Base-by-base conservation (phyloP, 495 filamentous ascomycete species). In the Aspergillus asperescens region DNA sequence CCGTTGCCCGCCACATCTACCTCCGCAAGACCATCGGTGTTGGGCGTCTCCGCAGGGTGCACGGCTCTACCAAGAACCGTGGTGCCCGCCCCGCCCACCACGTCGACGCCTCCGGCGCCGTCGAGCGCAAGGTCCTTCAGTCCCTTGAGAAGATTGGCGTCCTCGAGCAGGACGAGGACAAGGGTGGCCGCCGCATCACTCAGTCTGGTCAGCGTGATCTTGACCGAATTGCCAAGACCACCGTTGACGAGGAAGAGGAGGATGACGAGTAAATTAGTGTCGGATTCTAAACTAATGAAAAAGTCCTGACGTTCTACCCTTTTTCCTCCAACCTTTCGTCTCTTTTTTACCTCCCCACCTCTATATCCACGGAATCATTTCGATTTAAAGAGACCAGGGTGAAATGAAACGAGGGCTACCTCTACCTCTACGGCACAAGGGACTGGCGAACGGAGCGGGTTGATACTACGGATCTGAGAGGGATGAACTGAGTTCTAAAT, bases 11-110 rank as follows among this genome's bases (percentile, higher is more conserved):
- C 68, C 93, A 98, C 78, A 82, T 97, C 81, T 98, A 98, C 81
- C 83, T 98, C 73, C 85, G 93, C 75, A 97, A 97, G 81, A 96
- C 91, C 65, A 91, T 98, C 68, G 93, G 93, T 80, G 91, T 98
- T 54, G 88, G 88, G 69, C 88, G 90, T 63, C 80, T 96, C 60
- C 83, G 85, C 67, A 93, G 92, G 76, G 88, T 88, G 53, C 93
- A 98, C 79, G 93, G 93, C 68, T 87, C 80, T 57, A 85, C 86
- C 77, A 96, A 95, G 84, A 98, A 98, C 84, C 90, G 93, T 67
- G 93, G 93, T 60, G 81, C 82, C 60, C 82, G 89, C 62, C 93
- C 93, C 63, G 85, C 82, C 46, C 87, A 96, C 76, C 93, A 98
- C 82, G 90, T 95, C 68, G 87, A 96, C 71, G 93, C 91, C 71